These are phyloP conservation scores for Leccinum sublutescens DNA, from an alignment of 768 basidiomycete genomes.

Conservation along the genomic window DNA sequence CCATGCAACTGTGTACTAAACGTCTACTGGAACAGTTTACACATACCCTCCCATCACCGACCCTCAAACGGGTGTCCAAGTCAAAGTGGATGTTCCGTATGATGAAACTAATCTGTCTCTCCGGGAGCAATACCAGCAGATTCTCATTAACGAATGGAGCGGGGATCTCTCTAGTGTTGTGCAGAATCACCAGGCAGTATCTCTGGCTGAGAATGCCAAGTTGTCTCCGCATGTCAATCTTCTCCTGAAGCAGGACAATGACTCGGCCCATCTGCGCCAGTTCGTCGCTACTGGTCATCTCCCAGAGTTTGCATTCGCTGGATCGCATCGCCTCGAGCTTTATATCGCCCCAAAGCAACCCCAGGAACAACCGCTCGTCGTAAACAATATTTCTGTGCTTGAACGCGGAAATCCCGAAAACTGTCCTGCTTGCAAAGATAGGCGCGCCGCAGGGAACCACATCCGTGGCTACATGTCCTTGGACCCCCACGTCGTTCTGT, in stretches of 20 bases:
- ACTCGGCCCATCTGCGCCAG: background rate
- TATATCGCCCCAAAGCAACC: slow-evolving; percentile 7
- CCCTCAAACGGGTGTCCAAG: background rate
- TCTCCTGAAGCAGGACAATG: slow-evolving; percentile 3
- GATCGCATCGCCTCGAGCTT: slow-evolving; percentile 22
- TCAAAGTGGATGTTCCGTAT: slow-evolving; percentile 18
- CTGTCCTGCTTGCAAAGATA: slow-evolving; percentile 12
- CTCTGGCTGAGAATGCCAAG: background rate
- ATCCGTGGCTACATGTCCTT: slow-evolving; percentile 18
- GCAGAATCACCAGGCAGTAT: background rate
- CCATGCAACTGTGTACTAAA: background rate
- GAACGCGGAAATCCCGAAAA: slow-evolving; percentile 7
- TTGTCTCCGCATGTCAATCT: slow-evolving; percentile 1
- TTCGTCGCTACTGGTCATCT: slow-evolving; percentile 5
- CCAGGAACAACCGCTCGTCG: background rate
- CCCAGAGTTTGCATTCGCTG: slow-evolving; percentile 19
- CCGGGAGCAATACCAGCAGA: slow-evolving; percentile 7
- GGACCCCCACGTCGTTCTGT: slow-evolving; percentile 15
- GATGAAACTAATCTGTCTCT: background rate
- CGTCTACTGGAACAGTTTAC: slow-evolving; percentile 10
- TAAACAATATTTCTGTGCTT: slow-evolving; percentile 18
- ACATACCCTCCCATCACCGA: slow-evolving; percentile 21
- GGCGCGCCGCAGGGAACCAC: slow-evolving; percentile 11
- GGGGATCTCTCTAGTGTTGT: background rate
- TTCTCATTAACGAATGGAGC: slow-evolving; percentile 7